phyloP scores from a whole-genome alignment of 805 yeast species.

The Tetrapisispora arboricola region DNA sequence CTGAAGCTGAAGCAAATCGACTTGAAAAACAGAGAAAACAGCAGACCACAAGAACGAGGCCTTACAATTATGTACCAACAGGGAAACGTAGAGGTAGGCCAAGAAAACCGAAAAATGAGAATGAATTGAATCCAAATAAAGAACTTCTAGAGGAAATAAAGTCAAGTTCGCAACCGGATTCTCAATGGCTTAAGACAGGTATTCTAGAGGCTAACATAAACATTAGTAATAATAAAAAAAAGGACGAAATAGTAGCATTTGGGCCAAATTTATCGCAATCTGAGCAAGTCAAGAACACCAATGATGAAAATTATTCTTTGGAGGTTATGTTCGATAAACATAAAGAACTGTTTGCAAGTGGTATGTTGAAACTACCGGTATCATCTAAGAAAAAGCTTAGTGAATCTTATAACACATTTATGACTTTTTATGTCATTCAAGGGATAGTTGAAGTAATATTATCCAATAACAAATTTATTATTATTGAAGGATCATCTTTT shows the following conservation, averaged over 20 bases:
- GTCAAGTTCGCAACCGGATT: constrained; percentile 14
- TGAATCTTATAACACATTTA: constrained; percentile 46
- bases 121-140: constrained; percentile 12
- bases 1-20: constrained; percentile 18
- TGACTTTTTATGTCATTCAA: constrained; percentile 62
- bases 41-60: constrained; percentile 10
- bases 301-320: constrained; percentile 46
- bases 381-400: constrained; percentile 55
- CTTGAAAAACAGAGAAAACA: constrained; percentile 6
- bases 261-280: constrained; percentile 46
- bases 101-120: constrained; percentile 8
- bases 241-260: constrained; percentile 42
- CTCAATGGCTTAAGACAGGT: constrained; percentile 25
- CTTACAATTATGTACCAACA: constrained; percentile 18
- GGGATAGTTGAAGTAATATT: constrained; percentile 65
- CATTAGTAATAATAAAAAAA: constrained; percentile 15
- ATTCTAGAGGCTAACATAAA: constrained; percentile 24
- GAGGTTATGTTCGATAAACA: constrained; percentile 57
- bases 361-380: constrained; percentile 55
- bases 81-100: constrained; percentile 25
- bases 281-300: constrained; percentile 31
- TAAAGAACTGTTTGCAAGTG: constrained; percentile 59
- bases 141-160: constrained; percentile 16
- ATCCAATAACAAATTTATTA: constrained; percentile 47
- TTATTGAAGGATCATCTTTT: constrained; percentile 64